Percentiles rank a stretch among this genome's conserved stretches.
These are phyloP conservation scores for Gymnopilus dilepis DNA, from an alignment of 768 basidiomycete genomes.

Conservation along the genomic window DNA sequence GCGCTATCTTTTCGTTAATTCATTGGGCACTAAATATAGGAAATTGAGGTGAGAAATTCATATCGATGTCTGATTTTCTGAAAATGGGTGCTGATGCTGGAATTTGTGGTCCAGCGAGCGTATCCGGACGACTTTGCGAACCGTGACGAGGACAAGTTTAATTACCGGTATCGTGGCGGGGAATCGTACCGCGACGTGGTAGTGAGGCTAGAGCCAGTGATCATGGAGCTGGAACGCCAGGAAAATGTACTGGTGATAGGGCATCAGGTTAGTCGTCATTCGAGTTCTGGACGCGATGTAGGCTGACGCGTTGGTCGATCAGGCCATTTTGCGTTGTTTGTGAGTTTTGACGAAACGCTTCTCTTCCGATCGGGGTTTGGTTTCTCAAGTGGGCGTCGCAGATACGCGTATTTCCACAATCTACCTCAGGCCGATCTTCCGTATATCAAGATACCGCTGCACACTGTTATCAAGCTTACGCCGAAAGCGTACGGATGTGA, in stretches of 20 bases:
- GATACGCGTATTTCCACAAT: constrained; percentile 97
- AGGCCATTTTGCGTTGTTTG: constrained; percentile 84
- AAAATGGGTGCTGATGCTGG: neutral
- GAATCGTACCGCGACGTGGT: constrained; percentile 99
- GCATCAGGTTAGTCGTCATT: constrained; percentile 71
- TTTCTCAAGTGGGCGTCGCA: constrained; percentile 39
- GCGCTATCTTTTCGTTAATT: neutral
- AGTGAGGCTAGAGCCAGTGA: constrained; percentile 93
- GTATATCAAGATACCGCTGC: constrained; percentile 96
- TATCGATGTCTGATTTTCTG: constrained; percentile 5
- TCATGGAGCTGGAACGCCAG: constrained; percentile 98
- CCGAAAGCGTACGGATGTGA: constrained; percentile 99
- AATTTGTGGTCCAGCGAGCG: constrained; percentile 60
- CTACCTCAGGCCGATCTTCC: constrained; percentile 92
- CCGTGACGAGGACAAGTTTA: constrained; percentile 99
- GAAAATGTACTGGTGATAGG: constrained; percentile 97
- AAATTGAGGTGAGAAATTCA: constrained; percentile 80
- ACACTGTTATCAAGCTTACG: constrained; percentile 98
- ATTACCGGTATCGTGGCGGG: constrained; percentile 96
- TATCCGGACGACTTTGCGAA: constrained; percentile 99
- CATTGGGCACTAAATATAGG: constrained; percentile 37
- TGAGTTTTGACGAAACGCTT: constrained; percentile 43
- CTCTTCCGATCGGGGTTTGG: neutral
- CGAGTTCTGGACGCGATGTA: constrained; percentile 6
- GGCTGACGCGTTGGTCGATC: constrained; percentile 11